Evolutionary conservation across 1,139 yeast species (phyloP).

Genomic region (Entelexis paramagnoliae): DNA sequence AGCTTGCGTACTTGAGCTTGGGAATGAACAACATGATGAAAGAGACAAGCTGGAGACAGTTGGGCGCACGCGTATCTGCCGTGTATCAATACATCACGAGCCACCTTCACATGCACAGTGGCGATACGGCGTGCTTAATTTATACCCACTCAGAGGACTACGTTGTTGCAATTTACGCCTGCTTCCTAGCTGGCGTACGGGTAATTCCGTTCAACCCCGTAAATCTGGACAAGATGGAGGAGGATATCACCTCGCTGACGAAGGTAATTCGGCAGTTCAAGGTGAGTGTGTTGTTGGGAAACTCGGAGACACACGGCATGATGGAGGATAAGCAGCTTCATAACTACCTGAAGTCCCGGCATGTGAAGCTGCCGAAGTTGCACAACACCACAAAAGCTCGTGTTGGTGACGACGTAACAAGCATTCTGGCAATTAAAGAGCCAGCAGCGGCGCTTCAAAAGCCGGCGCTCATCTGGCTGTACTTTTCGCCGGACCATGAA

Average conservation of each 20-base stretch:
- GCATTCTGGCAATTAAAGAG: conserved; percentile 34
- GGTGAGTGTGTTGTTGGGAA: conserved; percentile 63
- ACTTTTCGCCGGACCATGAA: conserved; percentile 64
- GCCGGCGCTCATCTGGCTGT: conserved; percentile 52
- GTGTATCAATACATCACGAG: conserved; percentile 49
- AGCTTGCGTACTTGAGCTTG: conserved; percentile 65
- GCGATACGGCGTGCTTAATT: conserved; percentile 68
- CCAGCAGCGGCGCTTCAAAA: conserved; percentile 29
- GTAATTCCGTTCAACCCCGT: conserved; percentile 75
- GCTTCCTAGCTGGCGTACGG: conserved; percentile 69
- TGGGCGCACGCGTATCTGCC: conserved; percentile 67
- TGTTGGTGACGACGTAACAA: conserved; percentile 38
- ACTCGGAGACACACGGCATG: conserved; percentile 58
- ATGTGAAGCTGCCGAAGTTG: conserved; percentile 42
- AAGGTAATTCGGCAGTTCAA: conserved; percentile 60
- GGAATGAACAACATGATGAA: conserved; percentile 37
- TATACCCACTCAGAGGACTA: conserved; percentile 84
- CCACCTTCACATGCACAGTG: conserved; percentile 46
- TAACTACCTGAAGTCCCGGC: conserved; percentile 48
- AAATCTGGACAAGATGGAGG: conserved; percentile 57
- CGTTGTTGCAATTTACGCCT: conserved; percentile 73
- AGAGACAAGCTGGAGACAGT: conserved; percentile 62
- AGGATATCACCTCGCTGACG: conserved; percentile 62
- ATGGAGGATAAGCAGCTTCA: conserved; percentile 61
- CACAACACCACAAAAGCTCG: conserved; percentile 64